These are phyloP conservation scores for Pseudogymnoascus sp. DNA, from an alignment of 2,329 filamentous ascomycete genomes.

Conservation along the genomic window DNA sequence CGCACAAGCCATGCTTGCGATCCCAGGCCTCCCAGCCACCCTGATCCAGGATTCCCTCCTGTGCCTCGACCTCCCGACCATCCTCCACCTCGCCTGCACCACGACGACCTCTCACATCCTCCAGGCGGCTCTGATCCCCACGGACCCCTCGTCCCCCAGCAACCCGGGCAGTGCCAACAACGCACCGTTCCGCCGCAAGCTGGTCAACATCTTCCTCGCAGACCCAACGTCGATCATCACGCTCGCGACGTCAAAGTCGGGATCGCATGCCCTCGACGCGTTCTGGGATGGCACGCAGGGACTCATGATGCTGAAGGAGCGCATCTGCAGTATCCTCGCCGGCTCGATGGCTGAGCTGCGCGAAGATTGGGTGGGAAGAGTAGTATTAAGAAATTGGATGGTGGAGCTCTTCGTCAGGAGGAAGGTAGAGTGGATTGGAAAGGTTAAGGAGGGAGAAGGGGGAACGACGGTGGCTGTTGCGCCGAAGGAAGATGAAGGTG, in stretches of 20 bases:
- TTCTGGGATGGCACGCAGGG: conserved; percentile 59
- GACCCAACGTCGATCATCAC: conserved; percentile 17
- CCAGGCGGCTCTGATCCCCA: conserved; percentile 54
- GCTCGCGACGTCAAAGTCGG: conserved; percentile 50
- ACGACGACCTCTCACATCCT: conserved; percentile 54
- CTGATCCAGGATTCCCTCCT: conserved; percentile 69
- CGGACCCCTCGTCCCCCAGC: conserved; percentile 37
- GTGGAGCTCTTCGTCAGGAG: conserved; percentile 65
- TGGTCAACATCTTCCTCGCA: conserved; percentile 52
- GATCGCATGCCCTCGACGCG: conserved; percentile 62
- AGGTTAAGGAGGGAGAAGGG: conserved; percentile 46
- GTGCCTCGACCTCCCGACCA: conserved; percentile 48
- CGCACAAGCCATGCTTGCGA: conserved; percentile 69
- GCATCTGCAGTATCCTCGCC: conserved; percentile 57
- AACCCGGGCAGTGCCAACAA: conserved; percentile 38
- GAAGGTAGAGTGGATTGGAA: conserved; percentile 57
- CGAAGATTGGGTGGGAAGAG: conserved; percentile 59
- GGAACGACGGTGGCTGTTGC: background rate
- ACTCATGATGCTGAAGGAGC: conserved; percentile 61
- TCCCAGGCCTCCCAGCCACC: conserved; percentile 61
- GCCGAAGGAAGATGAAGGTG: background rate
- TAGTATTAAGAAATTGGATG: conserved; percentile 68
- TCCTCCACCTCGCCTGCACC: conserved; percentile 54
- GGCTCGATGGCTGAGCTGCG: conserved; percentile 53
- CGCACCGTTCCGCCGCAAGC: conserved; percentile 57